Conservation (phyloP, 2,329 filamentous ascomycete genomes). For the Cadophora sp. region DNA sequence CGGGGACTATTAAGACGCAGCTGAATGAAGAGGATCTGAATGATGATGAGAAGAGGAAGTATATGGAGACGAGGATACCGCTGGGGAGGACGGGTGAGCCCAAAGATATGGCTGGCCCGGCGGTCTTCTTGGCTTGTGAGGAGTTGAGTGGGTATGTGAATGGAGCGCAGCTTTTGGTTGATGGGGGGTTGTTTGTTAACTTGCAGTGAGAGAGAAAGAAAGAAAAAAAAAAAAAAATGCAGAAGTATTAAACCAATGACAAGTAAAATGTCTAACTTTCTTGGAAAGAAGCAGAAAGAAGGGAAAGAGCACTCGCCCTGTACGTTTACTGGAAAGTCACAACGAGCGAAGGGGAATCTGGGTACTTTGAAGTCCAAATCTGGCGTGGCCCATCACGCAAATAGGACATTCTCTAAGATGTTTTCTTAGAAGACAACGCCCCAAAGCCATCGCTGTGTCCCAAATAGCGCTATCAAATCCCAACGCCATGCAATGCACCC, state of each 20-base stretch:
- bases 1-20: slow-evolving; percentile 84
- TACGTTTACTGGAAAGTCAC: background rate
- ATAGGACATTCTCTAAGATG: background rate
- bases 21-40: slow-evolving; percentile 82
- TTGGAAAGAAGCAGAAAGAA: background rate
- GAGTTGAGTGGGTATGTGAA: slow-evolving; percentile 82
- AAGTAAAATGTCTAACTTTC: background rate
- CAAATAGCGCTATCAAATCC: background rate
- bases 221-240: background rate
- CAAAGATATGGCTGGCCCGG: slow-evolving; percentile 80
- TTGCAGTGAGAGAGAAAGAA: slow-evolving; percentile 63
- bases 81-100: slow-evolving; percentile 76
- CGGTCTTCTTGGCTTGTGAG: slow-evolving; percentile 83
- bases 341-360: background rate
- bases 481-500: background rate
- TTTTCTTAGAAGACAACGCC: background rate
- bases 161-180: slow-evolving; percentile 83
- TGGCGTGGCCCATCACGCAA: background rate
- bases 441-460: background rate
- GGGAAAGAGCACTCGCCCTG: background rate
- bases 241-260: background rate
- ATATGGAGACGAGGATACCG: slow-evolving; percentile 84
- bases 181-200: slow-evolving; percentile 90
- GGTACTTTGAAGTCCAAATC: background rate
- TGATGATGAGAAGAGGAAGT: slow-evolving; percentile 73